Conservation (phyloP, 345 rosid genomes). For the Salix viminalis region DNA sequence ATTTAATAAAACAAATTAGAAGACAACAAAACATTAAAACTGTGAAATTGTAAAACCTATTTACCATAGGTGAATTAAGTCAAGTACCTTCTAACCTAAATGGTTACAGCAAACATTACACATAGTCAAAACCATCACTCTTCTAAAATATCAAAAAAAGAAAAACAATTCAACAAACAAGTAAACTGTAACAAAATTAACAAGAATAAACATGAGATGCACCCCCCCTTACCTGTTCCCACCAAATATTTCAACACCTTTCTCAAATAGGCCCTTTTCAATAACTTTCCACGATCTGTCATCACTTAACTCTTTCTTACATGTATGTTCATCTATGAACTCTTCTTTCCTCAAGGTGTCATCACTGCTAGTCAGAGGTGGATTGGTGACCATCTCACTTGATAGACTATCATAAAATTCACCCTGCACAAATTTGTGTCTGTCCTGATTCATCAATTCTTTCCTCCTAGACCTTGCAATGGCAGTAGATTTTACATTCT, state of each 20-base stretch:
- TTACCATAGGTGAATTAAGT: neutral
- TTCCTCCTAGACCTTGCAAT: slow-evolving; percentile 57
- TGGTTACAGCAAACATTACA: neutral
- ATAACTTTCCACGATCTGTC: slow-evolving; percentile 72
- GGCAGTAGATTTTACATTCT: slow-evolving; percentile 52
- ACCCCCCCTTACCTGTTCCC: slow-evolving; percentile 64
- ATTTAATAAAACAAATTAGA: neutral
- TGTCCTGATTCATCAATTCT: slow-evolving; percentile 33
- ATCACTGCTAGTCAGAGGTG: slow-evolving; percentile 40
- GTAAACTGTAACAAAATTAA: slow-evolving; percentile 2
- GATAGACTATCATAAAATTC: slow-evolving; percentile 35
- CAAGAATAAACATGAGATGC: neutral
- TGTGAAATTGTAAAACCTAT: slow-evolving; percentile 2
- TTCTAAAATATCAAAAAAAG: neutral
- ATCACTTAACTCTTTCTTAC: slow-evolving; percentile 46
- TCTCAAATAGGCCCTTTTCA: slow-evolving; percentile 83
- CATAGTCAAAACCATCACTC: neutral
- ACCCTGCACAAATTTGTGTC: slow-evolving; percentile 33
- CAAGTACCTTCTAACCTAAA: neutral
- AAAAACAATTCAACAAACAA: neutral
- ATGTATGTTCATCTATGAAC: slow-evolving; percentile 53
- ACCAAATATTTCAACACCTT: slow-evolving; percentile 94
- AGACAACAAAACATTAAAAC: neutral
- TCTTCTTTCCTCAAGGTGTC: slow-evolving; percentile 60
- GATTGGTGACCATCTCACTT: slow-evolving; percentile 42